Base-by-base conservation (phyloP, 257 asterid species). In the Avicennia marina region DNA sequence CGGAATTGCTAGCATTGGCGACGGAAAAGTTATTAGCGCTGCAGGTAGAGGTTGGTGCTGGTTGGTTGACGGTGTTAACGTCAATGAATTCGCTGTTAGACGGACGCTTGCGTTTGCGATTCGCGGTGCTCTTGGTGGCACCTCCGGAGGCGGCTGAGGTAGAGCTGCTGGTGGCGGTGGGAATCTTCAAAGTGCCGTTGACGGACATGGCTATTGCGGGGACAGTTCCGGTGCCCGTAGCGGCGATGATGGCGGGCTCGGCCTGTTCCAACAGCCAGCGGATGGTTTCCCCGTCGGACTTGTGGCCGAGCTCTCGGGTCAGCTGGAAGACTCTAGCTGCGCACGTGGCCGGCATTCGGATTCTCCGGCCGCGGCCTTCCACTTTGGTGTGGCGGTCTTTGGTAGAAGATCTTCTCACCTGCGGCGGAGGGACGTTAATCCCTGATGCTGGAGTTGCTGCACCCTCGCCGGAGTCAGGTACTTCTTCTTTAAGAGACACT, bases 271-370 rank as follows among this genome's bases (percentile, higher is more conserved):
- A 41, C 25, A 86, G 77, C 95, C 93, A 86, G 3, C 84, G 83
- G 36, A 86, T 80, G 68, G 95, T 86, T 60, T 86, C 89, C 33
- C 95, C 93, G 59, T 82, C 95, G 58, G 89, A 78, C 68, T 82
- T 82, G 77, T 83, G 91, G 64, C 93, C 89, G 26, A 86, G 89
- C 72, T 86, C 89, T 38, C 82, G 68, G 11, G 95, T 86, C 3
- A 86, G 81, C 69, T 86, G 93, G 74, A 83, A 83, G 4, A 86
- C 85, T 41, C 95, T 70, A 21, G 95, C 95, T 45, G 89, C 95
- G 57, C 93, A 78, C 4, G 93, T 71, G 13, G 89, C 89, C 42
- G 93, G 89, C 75, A 86, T 77, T 48, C 95, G 76, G 57, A 86
- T 78, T 34, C 95, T 67, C 44, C 93, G 72, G 26, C 95, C 93